Evolutionary conservation across 768 basidiomycete species (phyloP).

Genomic region (Termitomyces sp.): DNA sequence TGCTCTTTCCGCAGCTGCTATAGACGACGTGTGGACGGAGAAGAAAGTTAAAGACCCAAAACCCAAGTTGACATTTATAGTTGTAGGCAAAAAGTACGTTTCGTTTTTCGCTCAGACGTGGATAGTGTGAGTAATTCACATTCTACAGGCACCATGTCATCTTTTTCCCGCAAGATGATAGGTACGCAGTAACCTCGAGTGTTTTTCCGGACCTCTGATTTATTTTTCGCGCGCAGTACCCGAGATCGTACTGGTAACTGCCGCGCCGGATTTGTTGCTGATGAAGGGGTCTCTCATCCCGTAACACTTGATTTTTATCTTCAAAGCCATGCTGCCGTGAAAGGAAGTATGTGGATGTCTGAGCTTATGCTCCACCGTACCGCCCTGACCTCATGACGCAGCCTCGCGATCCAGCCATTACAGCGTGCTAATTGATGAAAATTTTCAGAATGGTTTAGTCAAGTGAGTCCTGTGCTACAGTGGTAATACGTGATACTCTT

Average conservation of each 20-base stretch:
- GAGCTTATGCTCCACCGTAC: background rate
- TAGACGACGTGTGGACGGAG: slow-evolving; percentile 26
- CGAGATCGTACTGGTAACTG: slow-evolving; percentile 52
- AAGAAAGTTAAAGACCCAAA: slow-evolving; percentile 20
- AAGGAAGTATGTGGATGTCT: slow-evolving; percentile 37
- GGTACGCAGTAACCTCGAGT: slow-evolving; percentile 16
- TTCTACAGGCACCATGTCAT: slow-evolving; percentile 30
- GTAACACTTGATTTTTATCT: slow-evolving; percentile 61
- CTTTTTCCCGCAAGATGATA: slow-evolving; percentile 46
- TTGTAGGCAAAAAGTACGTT: slow-evolving; percentile 50
- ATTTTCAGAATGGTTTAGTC: slow-evolving; percentile 26
- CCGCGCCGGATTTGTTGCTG: slow-evolving; percentile 53
- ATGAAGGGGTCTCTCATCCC: slow-evolving; percentile 44
- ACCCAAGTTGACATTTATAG: slow-evolving; percentile 51
- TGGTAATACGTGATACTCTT: background rate
- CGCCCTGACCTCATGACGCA: slow-evolving; percentile 16
- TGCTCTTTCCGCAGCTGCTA: slow-evolving; percentile 27
- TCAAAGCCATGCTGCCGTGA: slow-evolving; percentile 48
- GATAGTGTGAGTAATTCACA: background rate
- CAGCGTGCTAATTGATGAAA: slow-evolving; percentile 38
- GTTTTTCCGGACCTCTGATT: background rate
- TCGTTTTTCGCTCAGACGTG: background rate
- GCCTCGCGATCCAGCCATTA: slow-evolving; percentile 57
- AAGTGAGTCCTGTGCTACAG: slow-evolving; percentile 20
- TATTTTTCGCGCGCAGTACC: slow-evolving; percentile 28